Base-by-base conservation (phyloP, 176 grass and related monocot genomes). In the Oryza punctata region DNA sequence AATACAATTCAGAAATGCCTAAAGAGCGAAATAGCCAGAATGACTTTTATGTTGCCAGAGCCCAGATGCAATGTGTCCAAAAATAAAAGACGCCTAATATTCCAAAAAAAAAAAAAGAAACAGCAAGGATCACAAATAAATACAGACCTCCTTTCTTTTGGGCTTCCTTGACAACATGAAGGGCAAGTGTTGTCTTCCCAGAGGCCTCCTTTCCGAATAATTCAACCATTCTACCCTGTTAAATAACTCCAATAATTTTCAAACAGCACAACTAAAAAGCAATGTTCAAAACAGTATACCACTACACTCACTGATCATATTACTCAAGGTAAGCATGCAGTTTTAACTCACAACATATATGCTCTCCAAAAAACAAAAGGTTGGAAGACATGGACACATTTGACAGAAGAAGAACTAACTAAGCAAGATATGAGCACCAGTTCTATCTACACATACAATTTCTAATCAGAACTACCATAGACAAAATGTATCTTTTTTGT, bases 171-270 rank as follows among this genome's bases (percentile, higher is more conserved):
- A 95, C 82, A 76, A 95, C 87, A 89, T 98, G 96, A 84, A 98
- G 91, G 12, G 93, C 93, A 75, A 98, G 96, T 27, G 96, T 93
- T 82, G 96, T 98, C 87, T 98, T 98, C 49, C 96, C 96, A 67
- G 92, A 95, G 78, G 93, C 87, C 67, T 98, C 96, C 85, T 88
- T 98, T 6, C 93, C 96, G 78, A 80, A 98, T 82, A 98, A 90
- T 87, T 98, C 96, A 79, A 98, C 89, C 76, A 98, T 95, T 91
- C 96, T 95, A 67, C 96, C 96, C 96, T 98, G 87, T 82, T 81
- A 76, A 90, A 75, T 23, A 30, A 63, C 37, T 68, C 37, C 61
- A 47, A 33, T 72, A 61, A 74, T 86, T 59, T 37, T 52, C 63
- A 61, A 86, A 73, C 27, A 63, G 35, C 45, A 12, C 24, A 75